A percentile compares a stretch with the other conserved stretches of the same genome.
phyloP scores from a whole-genome alignment of 306 rosid genomes.

The Gastrolobium villosum region DNA sequence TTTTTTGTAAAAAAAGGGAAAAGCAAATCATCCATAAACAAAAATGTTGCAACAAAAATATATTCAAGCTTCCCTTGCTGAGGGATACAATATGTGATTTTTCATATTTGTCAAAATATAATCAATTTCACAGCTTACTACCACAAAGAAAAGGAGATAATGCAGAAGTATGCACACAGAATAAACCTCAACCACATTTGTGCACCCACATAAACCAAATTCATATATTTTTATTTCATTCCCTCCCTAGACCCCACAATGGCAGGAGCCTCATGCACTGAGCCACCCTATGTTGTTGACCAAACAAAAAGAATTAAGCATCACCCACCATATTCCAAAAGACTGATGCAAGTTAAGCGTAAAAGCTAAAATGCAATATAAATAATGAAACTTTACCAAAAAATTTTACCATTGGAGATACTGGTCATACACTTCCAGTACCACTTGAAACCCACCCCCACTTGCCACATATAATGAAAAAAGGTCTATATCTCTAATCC shows the following conservation, averaged over 20 bases:
- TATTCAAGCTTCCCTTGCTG: not conserved
- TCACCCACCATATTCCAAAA: not conserved
- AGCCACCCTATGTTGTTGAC: not conserved
- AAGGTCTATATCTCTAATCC: not conserved
- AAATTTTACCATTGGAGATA: not conserved
- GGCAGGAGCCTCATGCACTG: not conserved
- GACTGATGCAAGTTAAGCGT: not conserved
- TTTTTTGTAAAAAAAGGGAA: not conserved
- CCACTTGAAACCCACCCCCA: too few relatives aligned
- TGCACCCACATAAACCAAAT: constrained; percentile 3
- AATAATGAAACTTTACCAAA: not conserved
- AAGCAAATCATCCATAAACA: constrained; percentile 13
- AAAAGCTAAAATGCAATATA: not conserved
- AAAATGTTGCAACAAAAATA: constrained; percentile 4
- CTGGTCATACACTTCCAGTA: not conserved
- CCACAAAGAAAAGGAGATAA: constrained; percentile 5
- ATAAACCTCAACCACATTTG: not conserved
- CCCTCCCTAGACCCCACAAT: constrained; percentile 1
- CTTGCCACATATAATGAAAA: not conserved
- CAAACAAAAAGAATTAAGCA: not conserved
- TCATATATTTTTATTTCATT: not conserved
- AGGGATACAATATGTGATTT: not conserved
- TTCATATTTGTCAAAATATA: constrained; percentile 5
- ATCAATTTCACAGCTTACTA: constrained; percentile 13
- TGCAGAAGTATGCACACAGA: not conserved